Percentiles rank a stretch among this genome's conserved stretches.
These are phyloP conservation scores for Casaregolazyma lundiana DNA, from an alignment of 1,139 yeast species.

Conservation along the genomic window DNA sequence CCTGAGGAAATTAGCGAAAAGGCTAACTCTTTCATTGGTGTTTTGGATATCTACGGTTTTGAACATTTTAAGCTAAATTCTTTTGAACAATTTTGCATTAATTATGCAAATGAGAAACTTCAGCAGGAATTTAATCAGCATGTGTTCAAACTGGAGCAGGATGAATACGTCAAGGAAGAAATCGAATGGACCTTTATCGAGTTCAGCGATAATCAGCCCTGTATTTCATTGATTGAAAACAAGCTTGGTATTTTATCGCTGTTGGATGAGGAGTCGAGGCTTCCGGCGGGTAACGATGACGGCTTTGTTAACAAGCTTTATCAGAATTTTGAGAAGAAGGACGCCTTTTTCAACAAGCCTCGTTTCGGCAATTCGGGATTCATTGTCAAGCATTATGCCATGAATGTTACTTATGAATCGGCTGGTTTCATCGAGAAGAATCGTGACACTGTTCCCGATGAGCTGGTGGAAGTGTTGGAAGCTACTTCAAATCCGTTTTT, in stretches of 20 bases:
- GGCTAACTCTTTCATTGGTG: constrained; percentile 83
- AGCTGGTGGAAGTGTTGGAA: constrained; percentile 80
- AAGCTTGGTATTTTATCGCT: constrained; percentile 82
- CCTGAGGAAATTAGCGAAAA: constrained; percentile 58
- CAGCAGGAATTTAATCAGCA: constrained; percentile 98
- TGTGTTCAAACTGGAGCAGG: constrained; percentile 94
- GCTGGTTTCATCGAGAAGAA: constrained; percentile 97
- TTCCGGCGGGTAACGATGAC: constrained; percentile 92
- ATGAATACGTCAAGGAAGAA: constrained; percentile 85
- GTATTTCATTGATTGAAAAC: constrained; percentile 88
- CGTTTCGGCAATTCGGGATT: constrained; percentile 91
- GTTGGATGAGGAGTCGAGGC: constrained; percentile 90
- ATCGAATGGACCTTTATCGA: constrained; percentile 97
- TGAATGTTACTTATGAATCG: constrained; percentile 86
- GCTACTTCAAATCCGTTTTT: constrained; percentile 63
- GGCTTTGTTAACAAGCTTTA: constrained; percentile 90
- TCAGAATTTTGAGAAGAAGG: constrained; percentile 75
- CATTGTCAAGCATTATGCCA: constrained; percentile 88
- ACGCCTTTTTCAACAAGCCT: constrained; percentile 85
- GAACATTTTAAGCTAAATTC: constrained; percentile 94
- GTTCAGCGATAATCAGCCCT: constrained; percentile 95
- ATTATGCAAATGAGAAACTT: constrained; percentile 93
- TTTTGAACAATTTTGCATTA: constrained; percentile 95
- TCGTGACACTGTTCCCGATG: constrained; percentile 96
- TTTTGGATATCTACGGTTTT: constrained; percentile 93